phyloP scores from a whole-genome alignment of 2,329 filamentous ascomycete genomes.

The Zymoseptoria brevis region DNA sequence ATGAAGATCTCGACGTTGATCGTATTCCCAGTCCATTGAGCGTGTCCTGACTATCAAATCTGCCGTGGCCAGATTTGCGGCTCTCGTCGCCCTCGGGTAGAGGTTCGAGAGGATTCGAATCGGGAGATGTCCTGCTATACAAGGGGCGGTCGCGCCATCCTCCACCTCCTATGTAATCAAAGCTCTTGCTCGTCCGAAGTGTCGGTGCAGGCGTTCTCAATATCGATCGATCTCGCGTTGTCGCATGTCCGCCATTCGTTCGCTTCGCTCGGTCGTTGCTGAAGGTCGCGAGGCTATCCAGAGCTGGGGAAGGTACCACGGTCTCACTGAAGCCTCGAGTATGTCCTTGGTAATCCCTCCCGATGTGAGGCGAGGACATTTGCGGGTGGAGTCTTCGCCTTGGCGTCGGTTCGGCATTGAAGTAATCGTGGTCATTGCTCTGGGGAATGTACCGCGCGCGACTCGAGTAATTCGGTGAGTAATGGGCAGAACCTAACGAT shows the following conservation, averaged over 20 bases:
- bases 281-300: slow-evolving; percentile 17
- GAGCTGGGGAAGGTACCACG: slow-evolving; percentile 36
- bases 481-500: slow-evolving; percentile 24
- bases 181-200: slow-evolving; percentile 25
- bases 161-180: slow-evolving; percentile 18
- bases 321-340: slow-evolving; percentile 56
- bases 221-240: slow-evolving; percentile 15
- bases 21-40: slow-evolving; percentile 42
- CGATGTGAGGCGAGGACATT: slow-evolving; percentile 24
- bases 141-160: slow-evolving; percentile 21
- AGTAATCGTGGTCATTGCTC: slow-evolving; percentile 12
- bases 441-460: slow-evolving; percentile 14
- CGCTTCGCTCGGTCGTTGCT: background rate
- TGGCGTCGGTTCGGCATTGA: slow-evolving; percentile 1
- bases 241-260: background rate
- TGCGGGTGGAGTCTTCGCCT: slow-evolving; percentile 21
- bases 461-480: slow-evolving; percentile 11
- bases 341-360: slow-evolving; percentile 38
- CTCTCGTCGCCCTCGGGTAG: slow-evolving; percentile 34
- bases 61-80: slow-evolving; percentile 14
- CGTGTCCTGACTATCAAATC: slow-evolving; percentile 2
- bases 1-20: slow-evolving; percentile 63
- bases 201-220: slow-evolving; percentile 9
- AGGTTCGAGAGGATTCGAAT: slow-evolving; percentile 32
- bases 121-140: slow-evolving; percentile 32